Evolutionary conservation across 2,329 filamentous ascomycete genomes (phyloP), one percentile per base, ranked within the genome.

Genomic region (Botrytis hyacinthi): DNA sequence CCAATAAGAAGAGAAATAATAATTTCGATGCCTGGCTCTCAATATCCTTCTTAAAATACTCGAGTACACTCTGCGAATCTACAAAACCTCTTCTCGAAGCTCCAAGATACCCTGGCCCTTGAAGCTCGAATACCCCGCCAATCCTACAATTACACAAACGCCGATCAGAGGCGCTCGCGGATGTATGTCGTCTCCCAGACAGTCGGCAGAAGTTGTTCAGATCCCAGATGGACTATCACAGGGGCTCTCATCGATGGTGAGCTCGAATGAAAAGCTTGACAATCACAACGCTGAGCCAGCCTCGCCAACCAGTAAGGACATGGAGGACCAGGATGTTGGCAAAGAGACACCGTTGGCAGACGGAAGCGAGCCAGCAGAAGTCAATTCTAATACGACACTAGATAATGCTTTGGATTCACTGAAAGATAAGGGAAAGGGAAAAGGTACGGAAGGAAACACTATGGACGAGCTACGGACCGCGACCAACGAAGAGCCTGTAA

Each of bases 111-210:
- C 35, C 72, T 54, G 29, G 51, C 22, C 46, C 20, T 54, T 68
- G 65, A 62, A 76, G 62, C 42, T 72, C 62, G 54, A 65, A 73
- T 78, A 79, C 80, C 79, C 80, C 80, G 78, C 78, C 78, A 78
- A 79, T 71, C 71, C 71, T 54, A 69, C 59, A 71, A 35, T 62
- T 67, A 42, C 70, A 72, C 67, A 71, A 75, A 75, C 76, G 78
- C 79, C 79, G 75, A 73, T 68, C 42, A 72, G 66, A 78, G 80
- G 79, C 76, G 77, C 76, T 76, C 67, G 72, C 70, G 77, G 76
- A 76, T 81, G 79, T 74, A 81, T 81, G 80, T 81, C 80, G 80
- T 73, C 79, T 76, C 77, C 78, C 66, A 78, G 74, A 76, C 76
- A 76, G 67, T 73, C 76, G 73, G 72, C 73, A 76, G 79, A 78